Base-by-base conservation (phyloP, 2,329 filamentous ascomycete genomes). In the Neurospora sp. region DNA sequence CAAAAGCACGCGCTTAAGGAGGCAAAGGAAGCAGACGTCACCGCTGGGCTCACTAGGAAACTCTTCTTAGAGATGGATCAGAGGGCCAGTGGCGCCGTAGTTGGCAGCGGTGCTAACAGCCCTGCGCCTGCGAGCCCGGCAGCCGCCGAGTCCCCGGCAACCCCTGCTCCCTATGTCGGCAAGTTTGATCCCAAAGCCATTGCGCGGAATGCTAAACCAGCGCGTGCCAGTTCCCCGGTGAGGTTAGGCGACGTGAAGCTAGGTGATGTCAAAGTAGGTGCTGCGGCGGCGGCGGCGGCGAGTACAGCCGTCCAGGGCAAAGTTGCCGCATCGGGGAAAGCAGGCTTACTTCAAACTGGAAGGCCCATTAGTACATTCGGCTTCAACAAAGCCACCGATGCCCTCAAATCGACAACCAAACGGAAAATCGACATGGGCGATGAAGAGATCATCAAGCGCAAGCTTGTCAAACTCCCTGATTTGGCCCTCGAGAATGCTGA, bases 141-240 rank as follows among this genome's bases (percentile, higher is more conserved):
- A 68, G 81, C 82, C 67, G 83, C 67, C 83, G 85, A 70, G 83
- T 83, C 87, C 33, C 80, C 81, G 17, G 78, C 82, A 40, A 78
- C 89, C 10, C 83, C 87, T 10, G 80, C 83, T 28, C 82, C 88
- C 12, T 92, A 93, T 77, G 85, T 89, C 72, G 91, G 91, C 75
- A 96, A 96, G 79, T 95, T 96, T 76, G 91, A 96, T 75, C 91
- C 92, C 5, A 97, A 97, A 79, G 90, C 89, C 23, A 93, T 96
- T 74, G 90, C 88, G 52, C 96, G 95, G 79, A 96, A 92, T 78
- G 86, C 90, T n/a, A 76, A 75, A 23, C 86, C 89, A 36, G 85
- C 88, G 57, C 85, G 87, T 39, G 82, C 86, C 57, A 83, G 88
- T 39, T 84, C 85, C 67, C 82, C 86, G 62, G 80, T 85, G 69